Base-by-base conservation (phyloP, 2,329 filamentous ascomycete genomes). In the Cordyceps tenuipes region DNA sequence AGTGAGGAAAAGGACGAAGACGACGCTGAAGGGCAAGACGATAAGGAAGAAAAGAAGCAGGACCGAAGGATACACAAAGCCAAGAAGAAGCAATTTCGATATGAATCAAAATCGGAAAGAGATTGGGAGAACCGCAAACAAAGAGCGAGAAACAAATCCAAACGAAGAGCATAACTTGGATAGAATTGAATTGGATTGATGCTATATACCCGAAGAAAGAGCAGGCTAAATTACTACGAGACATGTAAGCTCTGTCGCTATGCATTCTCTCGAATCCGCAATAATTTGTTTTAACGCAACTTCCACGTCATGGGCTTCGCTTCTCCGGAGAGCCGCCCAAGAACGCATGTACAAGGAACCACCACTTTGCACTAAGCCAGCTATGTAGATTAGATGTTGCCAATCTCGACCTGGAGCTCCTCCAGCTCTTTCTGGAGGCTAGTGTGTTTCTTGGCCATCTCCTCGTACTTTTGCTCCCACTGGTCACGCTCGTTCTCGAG, bases 391-490 rank as follows among this genome's bases (percentile, higher is more conserved):
- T 86, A 97, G 77, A 97, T 92, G 79, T 91, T 94, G 82, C 88
- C 88, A 77, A 97, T 92, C 79, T 96, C 92, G 69, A 80, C 78
- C 79, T 94, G 90, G 77, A 97, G 90, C 66, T 93, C 89, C 71
- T 95, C 87, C 72, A 97, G 81, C 75, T 97, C 91, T 82, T 93
- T 93, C 83, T 96, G 87, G 68, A 91, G 82, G 61, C 82, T 75
- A 66, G 79, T 78, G 82, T 95, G 89, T 80, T 97, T 96, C 85
- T 92, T 89, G 69, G 87, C 77, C 88, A 96, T 95, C 76, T 97
- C 93, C 79, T 97, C 94, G 80, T 95, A 97, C 82, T 99, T 97
- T 77, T 82, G 75, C 82, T 97, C 94, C 92, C 92, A 97, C 77
- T 92, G 86, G 77, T 97, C 91, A 70, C 90, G 89, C 75, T 92